A percentile compares a stretch with the other conserved stretches of the same genome.
Evolutionary conservation across 2,329 filamentous ascomycete species (phyloP).

Genomic region (Cercospora sesami): DNA sequence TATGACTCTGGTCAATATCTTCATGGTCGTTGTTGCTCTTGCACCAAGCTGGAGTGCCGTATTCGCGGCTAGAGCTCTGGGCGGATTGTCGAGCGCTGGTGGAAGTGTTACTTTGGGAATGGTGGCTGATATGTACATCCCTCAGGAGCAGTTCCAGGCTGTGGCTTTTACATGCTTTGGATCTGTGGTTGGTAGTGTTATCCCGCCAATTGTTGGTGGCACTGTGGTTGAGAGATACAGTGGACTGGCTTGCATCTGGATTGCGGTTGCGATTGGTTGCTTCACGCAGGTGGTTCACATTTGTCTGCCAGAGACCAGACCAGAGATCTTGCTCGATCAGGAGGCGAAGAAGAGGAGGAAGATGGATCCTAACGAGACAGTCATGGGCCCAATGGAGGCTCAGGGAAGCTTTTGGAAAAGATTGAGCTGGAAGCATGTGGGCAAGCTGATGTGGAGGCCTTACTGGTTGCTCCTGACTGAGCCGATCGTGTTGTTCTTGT

Average conservation of each 20-base stretch:
- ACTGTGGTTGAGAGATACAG: constrained; percentile 46
- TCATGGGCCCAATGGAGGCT: constrained; percentile 74
- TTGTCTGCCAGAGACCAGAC: constrained; percentile 69
- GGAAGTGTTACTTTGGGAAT: constrained; percentile 65
- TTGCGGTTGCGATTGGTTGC: constrained; percentile 76
- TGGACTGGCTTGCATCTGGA: constrained; percentile 82
- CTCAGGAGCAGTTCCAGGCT: constrained; percentile 59
- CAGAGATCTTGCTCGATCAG: constrained; percentile 71
- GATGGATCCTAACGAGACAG: constrained; percentile 48
- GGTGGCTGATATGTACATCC: constrained; percentile 63
- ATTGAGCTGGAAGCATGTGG: constrained; percentile 44
- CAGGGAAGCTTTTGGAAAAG: constrained; percentile 38
- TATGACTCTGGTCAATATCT: constrained; percentile 75
- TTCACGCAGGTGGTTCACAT: constrained; percentile 60
- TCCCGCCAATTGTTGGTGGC: constrained; percentile 38
- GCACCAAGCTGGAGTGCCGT: constrained; percentile 46
- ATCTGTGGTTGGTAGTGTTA: constrained; percentile 37
- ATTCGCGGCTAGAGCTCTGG: constrained; percentile 48
- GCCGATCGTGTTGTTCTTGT: constrained; percentile 70
- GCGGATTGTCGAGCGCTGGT: constrained; percentile 58
- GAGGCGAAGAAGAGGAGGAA: constrained; percentile 71
- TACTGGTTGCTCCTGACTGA: constrained; percentile 74
- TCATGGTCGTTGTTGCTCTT: constrained; percentile 61
- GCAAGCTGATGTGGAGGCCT: constrained; percentile 60
- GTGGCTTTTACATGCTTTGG: constrained; percentile 54